Evolutionary conservation across 1,139 yeast genomes (phyloP), one percentile per base, ranked within the genome.

Genomic region (Taphrina flavorubra): DNA sequence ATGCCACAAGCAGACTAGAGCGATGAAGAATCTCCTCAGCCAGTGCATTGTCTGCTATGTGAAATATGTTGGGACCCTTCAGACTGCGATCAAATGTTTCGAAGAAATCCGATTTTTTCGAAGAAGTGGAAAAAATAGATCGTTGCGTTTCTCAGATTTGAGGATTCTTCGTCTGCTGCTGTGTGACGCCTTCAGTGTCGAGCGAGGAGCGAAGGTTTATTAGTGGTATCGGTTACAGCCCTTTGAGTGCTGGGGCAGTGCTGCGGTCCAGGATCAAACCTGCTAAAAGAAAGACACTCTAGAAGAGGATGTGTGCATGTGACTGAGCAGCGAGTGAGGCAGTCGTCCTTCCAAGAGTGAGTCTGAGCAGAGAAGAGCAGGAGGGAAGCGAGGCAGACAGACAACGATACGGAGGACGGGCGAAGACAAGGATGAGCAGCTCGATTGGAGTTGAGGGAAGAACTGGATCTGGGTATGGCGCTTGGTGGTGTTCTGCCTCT

Each of bases 1-100:
- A 18, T 31, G 53, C 16, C 53, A 39, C 53, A 36, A 18, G 34
- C 40, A 58, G 20, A 47, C 53, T 36, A 31, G 16, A 37, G 20
- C 34, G 44, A 14, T n/a, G 18, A 53, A 16, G n/a, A 4, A 11
- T 14, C 7, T 36, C 4, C n/a, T 37, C 58, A 16, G 36, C 14
- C 25, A 36, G 44, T 34, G 42, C 44, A 34, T 37, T 13, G 37
- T 25, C 55, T 34, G 55, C 37, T 18, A 6, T 18, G 55, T 25
- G 16, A 14, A 39, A 14, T 39, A 14, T 14, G 14, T 39, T 25
- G 31, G 31, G 31, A 25, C 31, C 31, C 31, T 4, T 25, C 31
- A 25, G 31, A 25, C 31, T 25, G 31, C 31, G 31, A 25, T 25
- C 31, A 4, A 25, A 25, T 25, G 31, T 25, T 25, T 25, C 31